Base-by-base conservation (phyloP, 148 eudicot species). In the Rhododendron molle region DNA sequence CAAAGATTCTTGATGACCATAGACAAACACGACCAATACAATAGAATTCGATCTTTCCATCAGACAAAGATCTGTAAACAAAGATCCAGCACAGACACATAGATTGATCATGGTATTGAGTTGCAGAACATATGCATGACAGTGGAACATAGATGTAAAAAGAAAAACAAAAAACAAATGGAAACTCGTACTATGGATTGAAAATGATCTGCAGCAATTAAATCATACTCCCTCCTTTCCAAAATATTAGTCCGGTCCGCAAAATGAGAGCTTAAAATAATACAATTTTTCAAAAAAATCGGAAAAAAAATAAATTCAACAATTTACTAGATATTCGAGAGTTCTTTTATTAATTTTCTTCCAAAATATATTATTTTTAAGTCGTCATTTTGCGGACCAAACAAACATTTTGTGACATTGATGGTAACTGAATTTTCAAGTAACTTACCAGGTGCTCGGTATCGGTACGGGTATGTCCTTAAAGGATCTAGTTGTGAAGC, bases 401-500 rank as follows among this genome's bases (percentile, higher is more conserved):
- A 16, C 58, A 54, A 54, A 15, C 21, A 54, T 54, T 54, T 10
- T 54, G 20, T 15, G 58, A 54, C 1, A 4, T 18, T 13, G 54
- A 1, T 15, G 58, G 58, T 54, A 54, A 80, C 28, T 54, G 60
- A 73, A 50, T 44, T 44, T 30, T 73, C 85, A 52, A 34, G 60
- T 73, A 83, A 84, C 90, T 15, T 89, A 95, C 98, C 98, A 86
- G 98, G 95, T 83, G 98, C 97, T 79, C 98, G 90, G 83, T 95
- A 94, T 91, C 96, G 88, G 84, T 95, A 95, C 10, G 96, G 98
- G 87, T 94, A 95, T 60, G 95, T 94, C 76, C 97, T 86, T 86
- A 95, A 89, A 77, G 98, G 98, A 86, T 95, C 97, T 85, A 94
- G 91, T 71, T 87, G 89, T 82, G 97, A 92, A 81, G 96, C 97